Evolutionary conservation across 768 basidiomycete genomes (phyloP).

Genomic region (Dentipellis fragilis): DNA sequence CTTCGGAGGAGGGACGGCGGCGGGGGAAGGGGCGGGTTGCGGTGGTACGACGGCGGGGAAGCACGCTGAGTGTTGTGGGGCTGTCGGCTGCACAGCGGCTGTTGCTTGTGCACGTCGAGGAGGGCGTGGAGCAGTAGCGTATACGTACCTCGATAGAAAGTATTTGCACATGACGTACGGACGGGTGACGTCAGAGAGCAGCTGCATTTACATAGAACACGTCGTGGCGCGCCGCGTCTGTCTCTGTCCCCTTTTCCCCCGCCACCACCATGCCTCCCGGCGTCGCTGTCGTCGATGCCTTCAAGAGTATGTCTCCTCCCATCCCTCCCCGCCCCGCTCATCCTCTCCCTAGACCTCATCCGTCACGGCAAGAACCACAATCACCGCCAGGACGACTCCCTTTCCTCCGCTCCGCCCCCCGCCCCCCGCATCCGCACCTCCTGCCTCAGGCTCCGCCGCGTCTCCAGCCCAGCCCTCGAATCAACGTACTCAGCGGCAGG

Average conservation of each 20-base stretch:
- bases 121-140: constrained; percentile 11
- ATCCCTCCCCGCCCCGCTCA: background rate
- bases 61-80: constrained; percentile 51
- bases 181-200: constrained; percentile 8
- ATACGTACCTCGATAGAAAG: too few relatives aligned
- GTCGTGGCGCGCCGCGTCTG: background rate
- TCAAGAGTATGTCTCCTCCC: constrained; percentile 7
- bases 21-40: constrained; percentile 30
- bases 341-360: constrained; percentile 33
- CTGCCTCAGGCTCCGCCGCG: background rate
- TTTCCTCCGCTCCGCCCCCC: constrained; percentile 1
- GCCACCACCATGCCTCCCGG: constrained; percentile 6
- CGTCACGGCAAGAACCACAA: constrained; percentile 41
- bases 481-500: background rate
- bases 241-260: background rate
- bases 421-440: constrained; percentile 4
- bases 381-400: constrained; percentile 6
- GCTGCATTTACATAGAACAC: background rate
- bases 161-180: background rate
- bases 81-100: constrained; percentile 70
- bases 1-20: constrained; percentile 20
- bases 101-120: constrained; percentile 50
- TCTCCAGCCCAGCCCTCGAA: constrained; percentile 3
- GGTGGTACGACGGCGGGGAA: constrained; percentile 40
- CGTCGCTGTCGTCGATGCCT: constrained; percentile 13